phyloP scores from a whole-genome alignment of 805 yeast genomes.

The Zygoascus biomembranicola region DNA sequence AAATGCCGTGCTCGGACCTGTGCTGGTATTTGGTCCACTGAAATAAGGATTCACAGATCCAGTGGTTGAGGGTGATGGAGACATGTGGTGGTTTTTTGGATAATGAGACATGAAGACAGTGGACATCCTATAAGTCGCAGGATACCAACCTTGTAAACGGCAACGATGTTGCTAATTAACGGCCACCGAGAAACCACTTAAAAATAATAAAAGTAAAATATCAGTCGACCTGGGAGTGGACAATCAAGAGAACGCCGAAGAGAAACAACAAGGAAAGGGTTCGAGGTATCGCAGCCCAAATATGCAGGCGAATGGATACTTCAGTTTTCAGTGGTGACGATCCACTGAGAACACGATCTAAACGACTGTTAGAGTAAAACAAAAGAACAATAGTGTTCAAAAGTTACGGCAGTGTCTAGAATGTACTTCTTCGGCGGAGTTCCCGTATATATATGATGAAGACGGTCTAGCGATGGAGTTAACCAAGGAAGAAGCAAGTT shows the following conservation, averaged over 20 bases:
- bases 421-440: neutral
- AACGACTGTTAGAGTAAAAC: no score
- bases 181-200: neutral
- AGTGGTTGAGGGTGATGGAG: neutral
- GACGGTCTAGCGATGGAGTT: neutral
- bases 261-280: no score
- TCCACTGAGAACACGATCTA: no score
- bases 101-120: neutral
- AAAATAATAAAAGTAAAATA: neutral
- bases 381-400: no score
- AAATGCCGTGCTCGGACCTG: neutral
- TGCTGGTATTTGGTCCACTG: neutral
- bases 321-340: no score
- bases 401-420: neutral
- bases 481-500: neutral
- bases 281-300: no score
- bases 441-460: neutral
- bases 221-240: neutral
- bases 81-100: neutral
- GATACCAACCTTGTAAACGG: neutral
- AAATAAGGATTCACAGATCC: neutral
- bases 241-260: no score
- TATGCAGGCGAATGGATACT: no score
- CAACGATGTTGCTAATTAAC: neutral
- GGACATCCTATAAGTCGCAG: neutral